Evolutionary conservation across 495 filamentous ascomycete genomes (phyloP), one percentile per base, ranked within the genome.

Genomic region (Peziza echinospora): DNA sequence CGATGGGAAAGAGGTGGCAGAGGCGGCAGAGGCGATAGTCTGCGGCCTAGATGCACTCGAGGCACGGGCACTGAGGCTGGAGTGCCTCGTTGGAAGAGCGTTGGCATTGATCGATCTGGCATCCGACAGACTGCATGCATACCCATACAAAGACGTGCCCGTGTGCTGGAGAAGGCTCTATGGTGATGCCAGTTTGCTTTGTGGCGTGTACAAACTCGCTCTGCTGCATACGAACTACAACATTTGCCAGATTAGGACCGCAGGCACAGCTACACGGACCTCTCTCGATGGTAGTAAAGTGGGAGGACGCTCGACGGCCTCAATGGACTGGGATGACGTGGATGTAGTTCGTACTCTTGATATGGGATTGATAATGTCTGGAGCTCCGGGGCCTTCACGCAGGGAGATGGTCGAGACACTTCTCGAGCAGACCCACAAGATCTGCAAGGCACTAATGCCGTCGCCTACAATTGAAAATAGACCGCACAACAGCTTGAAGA

Each of bases 351-450:
- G 69, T 44, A 61, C 66, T 2, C 69, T 93, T 0, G 89, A 97
- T 51, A 77, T 76, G 58, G 80, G 82, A 0, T 55, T 89, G 42
- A 87, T 93, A 42, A 76, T 93, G 59, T 71, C 83, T 21, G 89
- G 86, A 0, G 81, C 75, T 0, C 73, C 76, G 3, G 59, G 70
- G 2, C 41, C 55, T 23, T 34, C 24, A 4, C 53, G 68, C 9
- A 71, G 71, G 48, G 60, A 54, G n/a, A 66, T 75, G 55, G 69
- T 87, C 42, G 69, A 81, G 44, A 47, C 52, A 26, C 56, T 75
- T 1, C 54, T 83, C 11, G 13, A 37, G 13, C 30, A 37, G 6
- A 37, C 30, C 6, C 1, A 37, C 30, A 11, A 37, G 19, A 37
- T 37, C 30, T 37, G 30, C 30, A 1, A 11, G 13, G 13, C 6